Evolutionary conservation across 2,329 filamentous ascomycete genomes (phyloP), one percentile per base, ranked within the genome.

Genomic region (Epicoccum nigrum): DNA sequence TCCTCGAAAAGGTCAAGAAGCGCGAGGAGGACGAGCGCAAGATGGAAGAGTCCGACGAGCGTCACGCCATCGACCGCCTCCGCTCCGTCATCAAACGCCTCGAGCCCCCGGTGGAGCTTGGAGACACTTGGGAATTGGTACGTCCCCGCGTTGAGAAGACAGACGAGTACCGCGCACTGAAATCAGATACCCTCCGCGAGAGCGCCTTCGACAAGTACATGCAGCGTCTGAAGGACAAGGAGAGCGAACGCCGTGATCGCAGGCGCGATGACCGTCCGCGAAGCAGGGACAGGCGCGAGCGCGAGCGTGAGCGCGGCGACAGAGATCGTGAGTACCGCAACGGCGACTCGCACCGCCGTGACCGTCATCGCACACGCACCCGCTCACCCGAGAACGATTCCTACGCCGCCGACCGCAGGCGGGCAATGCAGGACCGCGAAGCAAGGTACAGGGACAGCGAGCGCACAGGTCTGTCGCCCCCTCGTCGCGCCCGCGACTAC

Each of bases 401-500:
- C 16, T 99, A 99, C 74, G 94, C 97, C 75, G 94, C 92, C 54
- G 94, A 99, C 71, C 86, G 94, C 60, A 88, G 92, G 66, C 94
- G 93, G 73, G 93, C 93, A 34, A 92, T 94, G 69, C 92, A 92
- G 51, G 92, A 96, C 70, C 88, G 95, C 39, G 95, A 97, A 76
- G 88, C 92, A 60, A 92, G 95, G 64, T 95, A 96, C 76, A 87
- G 90, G 72, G 95, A 94, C 35, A 86, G 83, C 69, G 86, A 86
- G 76, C 85, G 85, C 76, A 89, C 87, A 59, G 78, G 83, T 63
- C 68, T 83, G 58, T 79, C 83, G 62, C 82, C 82, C 13, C 74
- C 77, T 8, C 73, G 74, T 11, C 74, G 77, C 39, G 23, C 23
- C 23, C 74, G 78, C 28, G 72, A 77, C 25, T 68, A 66, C 41